A percentile compares a stretch with the other conserved stretches of the same genome.
Conservation (phyloP, 2,329 filamentous ascomycete species). For the Akanthomyces muscarius region DNA sequence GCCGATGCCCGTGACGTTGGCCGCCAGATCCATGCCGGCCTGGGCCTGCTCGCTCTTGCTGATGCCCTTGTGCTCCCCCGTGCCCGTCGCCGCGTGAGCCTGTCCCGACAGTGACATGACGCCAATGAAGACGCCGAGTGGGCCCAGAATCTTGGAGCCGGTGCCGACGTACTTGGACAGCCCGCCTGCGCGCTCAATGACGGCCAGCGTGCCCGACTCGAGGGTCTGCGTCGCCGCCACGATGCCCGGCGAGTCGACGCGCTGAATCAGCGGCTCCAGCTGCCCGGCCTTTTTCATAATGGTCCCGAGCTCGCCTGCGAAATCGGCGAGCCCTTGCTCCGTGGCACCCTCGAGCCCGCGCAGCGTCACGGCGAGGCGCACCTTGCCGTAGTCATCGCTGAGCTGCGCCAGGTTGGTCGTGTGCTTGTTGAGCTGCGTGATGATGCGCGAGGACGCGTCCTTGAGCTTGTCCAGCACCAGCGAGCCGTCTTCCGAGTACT, state of each 20-base stretch:
- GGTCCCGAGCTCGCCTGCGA: not conserved
- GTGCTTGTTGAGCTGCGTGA: slow-evolving; percentile 15
- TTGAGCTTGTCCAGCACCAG: not conserved
- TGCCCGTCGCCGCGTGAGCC: not conserved
- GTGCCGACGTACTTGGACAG: not conserved
- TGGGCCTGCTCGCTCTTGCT: not conserved
- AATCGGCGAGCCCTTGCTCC: not conserved
- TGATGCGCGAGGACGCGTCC: slow-evolving; percentile 3
- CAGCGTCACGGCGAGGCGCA: slow-evolving; percentile 5
- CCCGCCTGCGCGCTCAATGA: not conserved
- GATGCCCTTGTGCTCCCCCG: not conserved
- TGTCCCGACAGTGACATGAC: not conserved
- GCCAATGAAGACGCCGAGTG: not conserved
- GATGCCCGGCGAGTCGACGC: not conserved
- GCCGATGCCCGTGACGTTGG: slow-evolving; percentile 5
- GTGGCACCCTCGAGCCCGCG: not conserved
- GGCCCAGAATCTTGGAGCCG: not conserved
- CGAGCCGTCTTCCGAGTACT: slow-evolving; percentile 8
- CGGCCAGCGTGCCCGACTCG: not conserved
- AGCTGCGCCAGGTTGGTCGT: slow-evolving; percentile 9
- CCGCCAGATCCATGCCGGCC: not conserved
- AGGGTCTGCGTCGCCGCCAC: not conserved
- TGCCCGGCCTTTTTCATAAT: slow-evolving; percentile 6
- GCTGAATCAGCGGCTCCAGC: slow-evolving; percentile 1
- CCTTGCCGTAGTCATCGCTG: not conserved